Evolutionary conservation across 2,329 filamentous ascomycete species (phyloP).

Genomic region (Fusarium subtropicale): DNA sequence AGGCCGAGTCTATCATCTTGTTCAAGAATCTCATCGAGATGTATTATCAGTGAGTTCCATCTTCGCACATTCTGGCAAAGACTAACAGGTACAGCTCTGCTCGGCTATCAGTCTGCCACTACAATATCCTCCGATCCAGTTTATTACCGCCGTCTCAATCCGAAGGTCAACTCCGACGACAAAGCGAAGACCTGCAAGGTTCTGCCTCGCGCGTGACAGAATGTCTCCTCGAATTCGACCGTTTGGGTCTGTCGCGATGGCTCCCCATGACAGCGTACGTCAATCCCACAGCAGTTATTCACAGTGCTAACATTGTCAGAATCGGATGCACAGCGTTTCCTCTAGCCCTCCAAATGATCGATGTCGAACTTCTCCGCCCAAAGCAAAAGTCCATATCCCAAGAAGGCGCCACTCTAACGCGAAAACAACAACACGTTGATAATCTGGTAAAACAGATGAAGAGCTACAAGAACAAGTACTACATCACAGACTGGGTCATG

Average conservation of each 20-base stretch:
- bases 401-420: background rate
- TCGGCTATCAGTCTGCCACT: slow-evolving; percentile 37
- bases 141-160: slow-evolving; percentile 20
- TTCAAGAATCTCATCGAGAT: slow-evolving; percentile 45
- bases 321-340: slow-evolving; percentile 44
- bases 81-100: slow-evolving; percentile 27
- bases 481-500: slow-evolving; percentile 44
- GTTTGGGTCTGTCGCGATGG: slow-evolving; percentile 35
- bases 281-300: rapidly evolving
- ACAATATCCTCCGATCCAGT: slow-evolving; percentile 40
- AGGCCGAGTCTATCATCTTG: slow-evolving; percentile 27
- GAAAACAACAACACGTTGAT: slow-evolving; percentile 41
- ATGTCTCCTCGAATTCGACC: slow-evolving; percentile 38
- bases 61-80: rapidly evolving
- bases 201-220: slow-evolving; percentile 39
- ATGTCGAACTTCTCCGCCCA: slow-evolving; percentile 38
- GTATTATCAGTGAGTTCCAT: slow-evolving; percentile 42
- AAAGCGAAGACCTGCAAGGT: slow-evolving; percentile 43
- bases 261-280: slow-evolving; percentile 45
- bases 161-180: slow-evolving; percentile 15
- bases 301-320: background rate
- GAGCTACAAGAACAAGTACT: slow-evolving; percentile 38
- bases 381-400: background rate
- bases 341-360: slow-evolving; percentile 41
- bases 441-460: slow-evolving; percentile 42